These are phyloP conservation scores for Coemansia sp. DNA, from an alignment of 192 early-diverging fungal genomes.

Conservation along the genomic window DNA sequence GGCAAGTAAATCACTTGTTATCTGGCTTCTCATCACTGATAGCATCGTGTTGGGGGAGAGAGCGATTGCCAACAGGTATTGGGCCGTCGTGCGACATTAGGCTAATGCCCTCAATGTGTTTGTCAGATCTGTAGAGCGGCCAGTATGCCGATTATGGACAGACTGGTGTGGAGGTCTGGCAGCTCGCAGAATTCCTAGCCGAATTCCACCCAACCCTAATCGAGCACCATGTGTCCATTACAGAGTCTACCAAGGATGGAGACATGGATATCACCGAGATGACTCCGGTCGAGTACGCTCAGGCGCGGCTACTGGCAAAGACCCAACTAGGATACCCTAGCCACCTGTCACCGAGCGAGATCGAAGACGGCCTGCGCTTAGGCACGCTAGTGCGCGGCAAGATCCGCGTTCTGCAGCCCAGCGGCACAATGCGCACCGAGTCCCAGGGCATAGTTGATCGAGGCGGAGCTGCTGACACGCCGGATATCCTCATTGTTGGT, in stretches of 20 bases:
- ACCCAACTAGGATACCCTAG: constrained; percentile 15
- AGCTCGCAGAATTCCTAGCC: constrained; percentile 41
- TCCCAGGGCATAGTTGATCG: constrained; percentile 24
- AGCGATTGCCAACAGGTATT: not conserved
- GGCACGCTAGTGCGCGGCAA: constrained; percentile 45
- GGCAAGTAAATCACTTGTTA: constrained; percentile 4
- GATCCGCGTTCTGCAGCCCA: constrained; percentile 19
- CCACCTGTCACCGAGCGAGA: constrained; percentile 17
- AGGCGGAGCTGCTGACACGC: constrained; percentile 33
- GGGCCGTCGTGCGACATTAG: not conserved
- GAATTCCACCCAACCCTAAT: constrained; percentile 48
- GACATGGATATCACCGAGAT: constrained; percentile 46
- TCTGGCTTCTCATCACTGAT: constrained; percentile 17
- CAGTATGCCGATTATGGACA: not conserved
- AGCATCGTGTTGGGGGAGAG: constrained; percentile 7
- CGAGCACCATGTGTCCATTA: constrained; percentile 51
- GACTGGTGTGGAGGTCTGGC: constrained; percentile 21
- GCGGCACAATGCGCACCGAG: constrained; percentile 11
- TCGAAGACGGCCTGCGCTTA: constrained; percentile 38
- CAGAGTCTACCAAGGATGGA: constrained; percentile 58
- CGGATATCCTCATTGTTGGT: constrained; percentile 63
- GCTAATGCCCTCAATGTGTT: not conserved
- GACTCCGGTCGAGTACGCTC: constrained; percentile 35
- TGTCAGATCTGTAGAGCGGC: not conserved
- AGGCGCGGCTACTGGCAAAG: constrained; percentile 26